A percentile compares a stretch with the other conserved stretches of the same genome.
phyloP scores from a whole-genome alignment of 75 land plant species.

The Sequoiadendron giganteum region DNA sequence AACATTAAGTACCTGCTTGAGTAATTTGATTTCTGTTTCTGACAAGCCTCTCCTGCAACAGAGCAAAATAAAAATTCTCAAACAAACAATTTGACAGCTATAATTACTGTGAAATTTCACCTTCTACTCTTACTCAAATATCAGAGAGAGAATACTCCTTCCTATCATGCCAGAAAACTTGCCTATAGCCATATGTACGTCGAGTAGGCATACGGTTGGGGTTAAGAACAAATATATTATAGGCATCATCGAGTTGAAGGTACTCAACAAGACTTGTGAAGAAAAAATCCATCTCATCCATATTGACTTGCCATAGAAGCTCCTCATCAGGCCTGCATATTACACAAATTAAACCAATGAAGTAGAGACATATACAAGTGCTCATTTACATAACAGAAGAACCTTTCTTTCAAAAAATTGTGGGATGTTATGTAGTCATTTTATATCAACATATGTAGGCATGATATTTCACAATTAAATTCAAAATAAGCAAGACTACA shows the following conservation, averaged over 20 bases:
- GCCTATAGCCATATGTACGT: slow-evolving; percentile 82
- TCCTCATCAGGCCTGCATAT: slow-evolving; percentile 55
- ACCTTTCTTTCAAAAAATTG: neutral
- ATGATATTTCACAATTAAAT: neutral
- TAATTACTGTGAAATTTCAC: neutral
- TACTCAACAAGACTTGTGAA: slow-evolving; percentile 78
- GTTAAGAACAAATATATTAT: slow-evolving; percentile 84
- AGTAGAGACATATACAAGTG: neutral
- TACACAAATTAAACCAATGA: neutral
- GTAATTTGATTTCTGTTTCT: slow-evolving; percentile 54
- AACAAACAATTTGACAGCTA: neutral
- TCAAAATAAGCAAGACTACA: neutral
- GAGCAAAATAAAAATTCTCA: neutral
- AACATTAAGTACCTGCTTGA: slow-evolving; percentile 50
- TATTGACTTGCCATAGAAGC: slow-evolving; percentile 87
- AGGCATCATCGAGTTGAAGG: slow-evolving; percentile 77
- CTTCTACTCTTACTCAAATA: neutral
- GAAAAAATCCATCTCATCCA: slow-evolving; percentile 76
- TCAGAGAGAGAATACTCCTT: neutral
- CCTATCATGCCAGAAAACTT: slow-evolving; percentile 10
- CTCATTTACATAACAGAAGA: neutral
- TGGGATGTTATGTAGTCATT: neutral
- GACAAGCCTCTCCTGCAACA: slow-evolving; percentile 71
- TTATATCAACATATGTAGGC: neutral
- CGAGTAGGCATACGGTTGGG: slow-evolving; percentile 55